phyloP scores from a whole-genome alignment of 2,329 filamentous ascomycete genomes.

The Talaromyces sp. region DNA sequence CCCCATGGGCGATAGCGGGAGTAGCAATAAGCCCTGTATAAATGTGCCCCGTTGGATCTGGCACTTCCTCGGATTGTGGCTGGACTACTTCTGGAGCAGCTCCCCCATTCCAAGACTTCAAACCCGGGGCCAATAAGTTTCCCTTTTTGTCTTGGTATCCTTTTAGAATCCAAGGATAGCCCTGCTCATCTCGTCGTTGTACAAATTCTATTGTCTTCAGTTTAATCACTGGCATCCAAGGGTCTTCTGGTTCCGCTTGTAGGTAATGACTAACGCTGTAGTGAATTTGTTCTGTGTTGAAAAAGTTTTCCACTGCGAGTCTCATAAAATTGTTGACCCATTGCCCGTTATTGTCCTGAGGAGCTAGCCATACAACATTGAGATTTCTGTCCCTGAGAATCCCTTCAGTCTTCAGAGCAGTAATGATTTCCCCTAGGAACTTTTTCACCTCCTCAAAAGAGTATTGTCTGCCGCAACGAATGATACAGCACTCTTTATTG shows the following conservation, averaged over 20 bases:
- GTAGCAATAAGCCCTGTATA: not conserved
- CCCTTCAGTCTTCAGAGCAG: not conserved
- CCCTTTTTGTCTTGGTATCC: too few relatives aligned
- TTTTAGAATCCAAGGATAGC: not conserved
- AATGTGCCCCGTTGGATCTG: too few relatives aligned
- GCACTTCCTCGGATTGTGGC: too few relatives aligned
- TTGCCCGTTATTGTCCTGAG: not conserved
- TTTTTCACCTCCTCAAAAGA: too few relatives aligned
- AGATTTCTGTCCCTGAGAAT: not conserved
- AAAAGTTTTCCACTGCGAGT: not conserved
- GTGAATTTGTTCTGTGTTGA: not conserved
- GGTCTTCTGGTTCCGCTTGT: too few relatives aligned
- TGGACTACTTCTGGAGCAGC: too few relatives aligned
- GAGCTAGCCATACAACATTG: not conserved
- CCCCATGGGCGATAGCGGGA: not conserved
- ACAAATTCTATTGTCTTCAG: not conserved
- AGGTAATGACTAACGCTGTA: too few relatives aligned
- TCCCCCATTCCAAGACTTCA: too few relatives aligned
- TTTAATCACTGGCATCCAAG: not conserved
- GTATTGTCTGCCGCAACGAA: too few relatives aligned
- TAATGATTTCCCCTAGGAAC: too few relatives aligned
- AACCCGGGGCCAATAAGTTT: too few relatives aligned
- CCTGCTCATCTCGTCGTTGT: not conserved
- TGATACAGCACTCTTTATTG: too few relatives aligned
- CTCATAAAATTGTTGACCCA: not conserved